Base-by-base conservation (phyloP, 2,329 filamentous ascomycete species). In the Penicillium sp. region DNA sequence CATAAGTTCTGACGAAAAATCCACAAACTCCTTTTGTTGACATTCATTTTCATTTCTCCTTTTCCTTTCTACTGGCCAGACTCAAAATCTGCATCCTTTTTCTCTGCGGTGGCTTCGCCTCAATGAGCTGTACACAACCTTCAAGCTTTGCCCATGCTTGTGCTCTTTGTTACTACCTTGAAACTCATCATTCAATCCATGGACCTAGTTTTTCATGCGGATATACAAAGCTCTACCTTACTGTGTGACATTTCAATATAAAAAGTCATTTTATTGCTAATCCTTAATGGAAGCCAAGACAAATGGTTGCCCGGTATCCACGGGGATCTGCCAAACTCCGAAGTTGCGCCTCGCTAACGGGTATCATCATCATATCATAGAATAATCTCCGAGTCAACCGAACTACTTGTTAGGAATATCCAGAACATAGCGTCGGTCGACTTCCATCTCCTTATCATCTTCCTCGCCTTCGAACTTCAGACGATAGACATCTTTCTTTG, bases 401-500 rank as follows among this genome's bases (percentile, higher is more conserved):
- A 31, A 8, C 54, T 62, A 79, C 65, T 78, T 80, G 45, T 77
- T 77, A 44, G 86, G 79, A 65, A 90, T 89, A 68, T 93, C 90
- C 50, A 93, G 82, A 9, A 93, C 90, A 70, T 90, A 90, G 49
- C 90, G 82, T 57, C 88, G 79, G 65, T 90, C 89, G 24, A 93
- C 90, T 62, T 89, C 84, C 74, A 90, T 89, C 71, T 90, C 84
- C 61, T 87, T 90, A 65, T 86, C 87, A 60, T 82, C 78, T 69
- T 91, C 89, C 66, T 92, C 89, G 14, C 90, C 90, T 70, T 93
- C 90, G 66, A 93, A 93, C 61, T 90, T 87, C 62, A 93, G 78
- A 55, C 75, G 71, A 60, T 78, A 81, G 52, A 73, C 72, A 46
- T 79, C 77, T 61, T 79, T 82, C 67, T 77, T 87, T 79, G 79